A percentile compares a stretch with the other conserved stretches of the same genome.
Evolutionary conservation across 768 basidiomycete species (phyloP).

Genomic region (Amanita polypyramis): DNA sequence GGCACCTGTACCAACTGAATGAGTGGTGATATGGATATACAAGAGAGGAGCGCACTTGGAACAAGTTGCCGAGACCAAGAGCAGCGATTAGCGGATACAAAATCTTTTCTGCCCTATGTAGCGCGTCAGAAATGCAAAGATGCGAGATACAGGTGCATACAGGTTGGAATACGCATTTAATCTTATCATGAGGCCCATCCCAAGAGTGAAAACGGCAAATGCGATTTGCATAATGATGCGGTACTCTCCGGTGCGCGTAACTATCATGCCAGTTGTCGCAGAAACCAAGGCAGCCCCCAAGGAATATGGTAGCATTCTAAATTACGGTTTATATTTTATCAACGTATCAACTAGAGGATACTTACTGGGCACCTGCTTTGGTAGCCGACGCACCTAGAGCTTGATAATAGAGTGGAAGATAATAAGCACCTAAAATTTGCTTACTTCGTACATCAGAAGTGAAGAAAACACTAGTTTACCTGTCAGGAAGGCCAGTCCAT

Average conservation of each 20-base stretch:
- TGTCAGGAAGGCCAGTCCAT: conserved; percentile 53
- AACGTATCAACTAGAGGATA: neutral
- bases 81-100: conserved; percentile 60
- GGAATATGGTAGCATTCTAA: conserved; percentile 68
- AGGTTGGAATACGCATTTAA: conserved; percentile 46
- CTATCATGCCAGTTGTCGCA: conserved; percentile 42
- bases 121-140: neutral
- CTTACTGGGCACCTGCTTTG: conserved; percentile 53
- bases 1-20: conserved; percentile 33
- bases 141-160: conserved; percentile 21
- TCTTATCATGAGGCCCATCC: conserved; percentile 65
- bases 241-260: conserved; percentile 50
- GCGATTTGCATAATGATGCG: conserved; percentile 52
- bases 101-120: conserved; percentile 46
- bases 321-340: neutral
- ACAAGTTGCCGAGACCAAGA: conserved; percentile 53
- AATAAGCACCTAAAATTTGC: conserved; percentile 35
- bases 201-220: conserved; percentile 47
- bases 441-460: neutral
- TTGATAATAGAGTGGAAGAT: conserved; percentile 73
- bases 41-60: conserved; percentile 32
- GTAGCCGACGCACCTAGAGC: conserved; percentile 70
- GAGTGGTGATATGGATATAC: neutral
- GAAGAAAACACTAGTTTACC: conserved; percentile 19
- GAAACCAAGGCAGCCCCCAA: conserved; percentile 47